These are phyloP conservation scores for Cerrena zonata DNA, from an alignment of 1,284 basidiomycete genomes.

Conservation along the genomic window DNA sequence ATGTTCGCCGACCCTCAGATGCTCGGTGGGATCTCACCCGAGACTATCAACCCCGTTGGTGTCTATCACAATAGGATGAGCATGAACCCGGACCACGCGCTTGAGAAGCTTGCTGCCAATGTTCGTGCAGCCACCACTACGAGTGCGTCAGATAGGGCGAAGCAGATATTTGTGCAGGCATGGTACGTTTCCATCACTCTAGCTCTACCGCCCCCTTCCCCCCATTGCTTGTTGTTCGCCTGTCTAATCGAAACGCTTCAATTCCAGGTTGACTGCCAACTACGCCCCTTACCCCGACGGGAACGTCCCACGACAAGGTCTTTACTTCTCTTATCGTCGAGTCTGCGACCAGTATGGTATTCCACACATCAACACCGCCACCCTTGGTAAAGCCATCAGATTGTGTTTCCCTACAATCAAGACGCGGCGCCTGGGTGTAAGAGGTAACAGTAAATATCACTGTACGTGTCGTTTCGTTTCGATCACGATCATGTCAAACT, in stretches of 20 bases:
- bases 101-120: constrained; percentile 81
- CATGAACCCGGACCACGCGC: constrained; percentile 64
- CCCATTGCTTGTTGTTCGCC: constrained; percentile 7
- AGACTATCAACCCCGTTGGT: constrained; percentile 58
- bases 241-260: too few species aligned
- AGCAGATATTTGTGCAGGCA: constrained; percentile 85
- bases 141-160: constrained; percentile 79
- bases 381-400: constrained; percentile 87
- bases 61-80: constrained; percentile 73
- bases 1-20: constrained; percentile 37
- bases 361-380: constrained; percentile 89
- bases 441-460: constrained; percentile 90
- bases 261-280: constrained; percentile 71
- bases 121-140: constrained; percentile 83
- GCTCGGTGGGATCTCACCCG: constrained; percentile 41
- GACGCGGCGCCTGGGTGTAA: constrained; percentile 82
- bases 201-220: constrained; percentile 10
- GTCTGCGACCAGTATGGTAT: constrained; percentile 86
- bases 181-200: constrained; percentile 51
- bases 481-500: constrained; percentile 25
- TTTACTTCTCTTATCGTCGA: constrained; percentile 87
- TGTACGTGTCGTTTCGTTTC: constrained; percentile 46
- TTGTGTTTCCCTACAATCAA: constrained; percentile 90
- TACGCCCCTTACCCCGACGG: constrained; percentile 88
- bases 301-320: constrained; percentile 79